Evolutionary conservation across 495 filamentous ascomycete genomes (phyloP), one percentile per base, ranked within the genome.

Genomic region (Cryomyces antarcticus): DNA sequence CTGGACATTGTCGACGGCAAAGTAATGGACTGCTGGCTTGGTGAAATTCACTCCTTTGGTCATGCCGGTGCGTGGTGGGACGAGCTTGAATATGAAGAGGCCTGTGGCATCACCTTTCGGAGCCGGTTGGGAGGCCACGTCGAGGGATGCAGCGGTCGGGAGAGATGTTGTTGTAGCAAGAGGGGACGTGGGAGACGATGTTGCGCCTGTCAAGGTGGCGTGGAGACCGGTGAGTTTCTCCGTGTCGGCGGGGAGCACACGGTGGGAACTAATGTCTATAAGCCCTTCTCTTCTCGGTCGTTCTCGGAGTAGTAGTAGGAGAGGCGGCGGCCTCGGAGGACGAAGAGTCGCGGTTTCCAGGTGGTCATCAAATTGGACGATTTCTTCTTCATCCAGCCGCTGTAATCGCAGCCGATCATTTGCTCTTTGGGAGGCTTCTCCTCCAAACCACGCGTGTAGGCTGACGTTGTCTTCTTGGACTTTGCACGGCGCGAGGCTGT

Each of bases 341-440:
- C 80, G 53, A 99, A 99, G 30, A 96, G 71, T 6, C 92, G 77
- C 35, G 82, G 75, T 55, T 96, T 96, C 92, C 92, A 99, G 1
- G 84, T 93, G 3, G 83, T 80, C 80, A 95, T 92, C 40, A 95
- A 64, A 49, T 89, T 89, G 3, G 83, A 84, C 39, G 83, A 93
- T 53, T 86, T 78, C 70, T 99, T 99, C 67, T 93, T 96, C 92
- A 99, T 99, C 92, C 92, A 99, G 27, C 92, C 92, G 49, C 77
- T 85, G 53, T 87, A 99, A 52, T 99, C 89, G 38, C 84, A 88
- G 43, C 74, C 77, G 41, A 71, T 63, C 61, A 94, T 87, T 46
- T 89, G 84, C 55, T 93, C 82, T 40, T 74, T 67, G 0, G 92
- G 92, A 0, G 72, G 64, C 49, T 87, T 81, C 61, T 83, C 82